Evolutionary conservation across 2,329 filamentous ascomycete species (phyloP).

Genomic region (Aspergillus oerlinghausenensis): DNA sequence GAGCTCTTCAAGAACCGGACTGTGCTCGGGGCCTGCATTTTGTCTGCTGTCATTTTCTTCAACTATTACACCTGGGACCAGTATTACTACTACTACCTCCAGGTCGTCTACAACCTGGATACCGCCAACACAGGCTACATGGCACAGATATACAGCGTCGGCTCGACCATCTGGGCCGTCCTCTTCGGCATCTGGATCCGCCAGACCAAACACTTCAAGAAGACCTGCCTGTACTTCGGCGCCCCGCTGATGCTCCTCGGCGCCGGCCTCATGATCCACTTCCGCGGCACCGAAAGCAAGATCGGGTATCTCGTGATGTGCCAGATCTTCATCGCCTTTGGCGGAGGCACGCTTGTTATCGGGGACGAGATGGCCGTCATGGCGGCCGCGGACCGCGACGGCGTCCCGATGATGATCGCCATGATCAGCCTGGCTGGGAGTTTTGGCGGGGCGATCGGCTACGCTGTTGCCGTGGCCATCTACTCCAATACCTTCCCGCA

Average conservation of each 20-base stretch:
- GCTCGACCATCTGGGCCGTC: constrained; percentile 49
- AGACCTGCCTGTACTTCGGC: constrained; percentile 47
- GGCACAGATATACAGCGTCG: constrained; percentile 50
- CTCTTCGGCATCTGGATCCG: constrained; percentile 50
- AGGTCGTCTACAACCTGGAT: constrained; percentile 48
- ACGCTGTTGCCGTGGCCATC: constrained; percentile 39
- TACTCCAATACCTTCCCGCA: constrained; percentile 56
- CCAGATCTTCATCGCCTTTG: constrained; percentile 53
- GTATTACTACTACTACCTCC: constrained; percentile 53
- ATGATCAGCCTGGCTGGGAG: constrained; percentile 32
- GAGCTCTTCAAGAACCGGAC: constrained; percentile 47
- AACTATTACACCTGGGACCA: constrained; percentile 51
- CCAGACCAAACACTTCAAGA: constrained; percentile 50
- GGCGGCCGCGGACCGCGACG: constrained; percentile 50
- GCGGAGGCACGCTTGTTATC: constrained; percentile 51
- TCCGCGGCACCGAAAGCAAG: constrained; percentile 47
- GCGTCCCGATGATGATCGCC: constrained; percentile 46
- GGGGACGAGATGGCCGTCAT: constrained; percentile 57
- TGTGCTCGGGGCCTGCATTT: constrained; percentile 48
- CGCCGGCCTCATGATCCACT: constrained; percentile 53
- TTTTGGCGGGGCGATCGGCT: constrained; percentile 33
- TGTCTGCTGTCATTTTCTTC: constrained; percentile 48
- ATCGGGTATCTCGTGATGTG: constrained; percentile 52
- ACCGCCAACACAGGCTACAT: constrained; percentile 44
- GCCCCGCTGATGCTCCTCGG: constrained; percentile 50